A percentile compares a stretch with the other conserved stretches of the same genome.
Evolutionary conservation across 441 rosid species (phyloP).

Genomic region (Geranium incanum): DNA sequence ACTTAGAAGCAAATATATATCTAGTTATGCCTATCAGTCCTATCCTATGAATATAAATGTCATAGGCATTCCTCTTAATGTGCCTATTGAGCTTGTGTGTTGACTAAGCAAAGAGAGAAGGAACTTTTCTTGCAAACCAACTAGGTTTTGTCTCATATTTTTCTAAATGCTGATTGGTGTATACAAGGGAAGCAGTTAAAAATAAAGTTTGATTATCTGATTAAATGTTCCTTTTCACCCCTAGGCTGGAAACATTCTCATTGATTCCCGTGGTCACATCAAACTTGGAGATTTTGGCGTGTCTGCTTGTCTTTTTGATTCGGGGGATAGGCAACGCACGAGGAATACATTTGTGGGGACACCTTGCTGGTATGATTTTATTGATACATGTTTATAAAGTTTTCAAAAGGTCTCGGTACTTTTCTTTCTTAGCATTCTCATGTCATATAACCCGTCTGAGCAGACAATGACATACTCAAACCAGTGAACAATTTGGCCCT

Average conservation of each 20-base stretch:
- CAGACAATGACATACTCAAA: neutral
- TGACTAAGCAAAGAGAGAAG: neutral
- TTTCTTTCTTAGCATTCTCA: constrained; percentile 1
- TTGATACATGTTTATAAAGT: constrained; percentile 4
- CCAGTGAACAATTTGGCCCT: neutral
- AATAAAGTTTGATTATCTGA: too few relatives aligned
- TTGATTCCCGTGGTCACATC: constrained; percentile 67
- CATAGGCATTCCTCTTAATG: too few relatives aligned
- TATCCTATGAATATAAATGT: too few relatives aligned
- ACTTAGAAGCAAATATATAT: neutral
- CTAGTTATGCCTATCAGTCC: neutral
- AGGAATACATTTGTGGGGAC: constrained; percentile 99
- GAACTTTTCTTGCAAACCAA: neutral
- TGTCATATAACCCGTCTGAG: constrained; percentile 1
- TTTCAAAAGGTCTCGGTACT: neutral
- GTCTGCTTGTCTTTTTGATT: constrained; percentile 93
- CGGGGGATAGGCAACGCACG: constrained; percentile 93
- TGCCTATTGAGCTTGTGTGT: neutral
- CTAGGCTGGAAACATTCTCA: constrained; percentile 89
- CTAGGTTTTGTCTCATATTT: neutral
- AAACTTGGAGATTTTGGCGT: constrained; percentile 97
- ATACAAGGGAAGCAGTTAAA: too few relatives aligned
- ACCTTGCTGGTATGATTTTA: constrained; percentile 76
- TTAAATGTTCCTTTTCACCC: too few relatives aligned
- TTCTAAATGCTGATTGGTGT: neutral